These are phyloP conservation scores for Ciborinia camelliae DNA, from an alignment of 2,329 filamentous ascomycete genomes.

Conservation along the genomic window DNA sequence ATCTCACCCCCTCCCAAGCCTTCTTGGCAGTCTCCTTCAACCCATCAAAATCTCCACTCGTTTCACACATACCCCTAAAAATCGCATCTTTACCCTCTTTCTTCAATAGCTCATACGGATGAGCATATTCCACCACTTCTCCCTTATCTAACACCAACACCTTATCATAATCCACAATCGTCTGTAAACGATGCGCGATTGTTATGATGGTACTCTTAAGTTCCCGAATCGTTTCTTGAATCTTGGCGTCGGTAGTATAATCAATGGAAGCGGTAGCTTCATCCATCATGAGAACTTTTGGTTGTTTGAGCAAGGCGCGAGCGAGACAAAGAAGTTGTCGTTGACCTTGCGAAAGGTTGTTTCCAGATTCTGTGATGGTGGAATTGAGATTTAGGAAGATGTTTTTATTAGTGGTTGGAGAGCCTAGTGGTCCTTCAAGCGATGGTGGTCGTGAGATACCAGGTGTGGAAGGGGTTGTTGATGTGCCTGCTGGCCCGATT, in stretches of 20 bases:
- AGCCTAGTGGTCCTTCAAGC: slow-evolving; percentile 27
- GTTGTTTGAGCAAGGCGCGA: slow-evolving; percentile 84
- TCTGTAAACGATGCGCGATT: slow-evolving; percentile 92
- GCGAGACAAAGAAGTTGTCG: slow-evolving; percentile 92
- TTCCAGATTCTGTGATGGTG: slow-evolving; percentile 81
- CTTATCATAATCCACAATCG: slow-evolving; percentile 97
- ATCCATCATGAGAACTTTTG: slow-evolving; percentile 97
- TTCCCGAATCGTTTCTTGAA: slow-evolving; percentile 94
- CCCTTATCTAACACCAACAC: slow-evolving; percentile 92
- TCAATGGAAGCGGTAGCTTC: slow-evolving; percentile 97
- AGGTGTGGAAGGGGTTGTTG: slow-evolving; percentile 36
- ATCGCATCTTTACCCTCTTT: slow-evolving; percentile 52
- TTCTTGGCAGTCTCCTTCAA: slow-evolving; percentile 52
- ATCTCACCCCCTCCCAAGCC: slow-evolving; percentile 43
- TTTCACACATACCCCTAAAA: slow-evolving; percentile 67
- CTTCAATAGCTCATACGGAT: slow-evolving; percentile 77
- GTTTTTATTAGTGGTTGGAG: slow-evolving; percentile 75
- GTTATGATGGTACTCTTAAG: slow-evolving; percentile 92
- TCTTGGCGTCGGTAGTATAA: slow-evolving; percentile 91
- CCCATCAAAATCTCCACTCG: slow-evolving; percentile 59
- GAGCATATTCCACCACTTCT: slow-evolving; percentile 81
- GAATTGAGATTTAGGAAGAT: slow-evolving; percentile 85
- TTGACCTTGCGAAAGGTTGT: slow-evolving; percentile 93
- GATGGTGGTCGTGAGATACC: slow-evolving; percentile 34
- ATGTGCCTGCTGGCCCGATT: slow-evolving; percentile 53